These are phyloP conservation scores for Terana coerulea DNA, from an alignment of 768 basidiomycete species.

Conservation along the genomic window DNA sequence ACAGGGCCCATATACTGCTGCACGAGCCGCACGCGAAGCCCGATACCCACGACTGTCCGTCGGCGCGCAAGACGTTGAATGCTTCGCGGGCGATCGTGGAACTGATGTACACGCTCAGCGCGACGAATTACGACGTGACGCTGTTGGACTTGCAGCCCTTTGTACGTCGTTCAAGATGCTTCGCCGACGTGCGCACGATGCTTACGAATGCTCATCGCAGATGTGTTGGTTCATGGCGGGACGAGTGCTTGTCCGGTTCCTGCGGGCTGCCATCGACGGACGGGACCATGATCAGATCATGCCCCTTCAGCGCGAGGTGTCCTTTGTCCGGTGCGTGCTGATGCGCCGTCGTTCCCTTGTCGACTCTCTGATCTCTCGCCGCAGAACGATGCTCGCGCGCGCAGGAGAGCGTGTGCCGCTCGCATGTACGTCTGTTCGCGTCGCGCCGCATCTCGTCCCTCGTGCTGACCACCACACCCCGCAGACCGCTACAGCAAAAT, in stretches of 20 bases:
- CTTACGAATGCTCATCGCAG: constrained; percentile 3
- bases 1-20: constrained; percentile 62
- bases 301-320: constrained; percentile 58
- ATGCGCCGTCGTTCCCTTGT: neutral
- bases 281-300: constrained; percentile 53
- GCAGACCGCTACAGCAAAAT: constrained; percentile 51
- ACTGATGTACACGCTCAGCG: constrained; percentile 59
- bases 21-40: constrained; percentile 76
- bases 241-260: constrained; percentile 62
- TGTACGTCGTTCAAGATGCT: constrained; percentile 42
- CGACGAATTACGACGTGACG: constrained; percentile 71
- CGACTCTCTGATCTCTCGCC: neutral
- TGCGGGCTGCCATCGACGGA: constrained; percentile 58
- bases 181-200: too few species aligned
- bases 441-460: neutral
- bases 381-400: constrained; percentile 49
- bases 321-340: constrained; percentile 64
- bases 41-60: constrained; percentile 54
- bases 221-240: constrained; percentile 62
- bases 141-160: constrained; percentile 68
- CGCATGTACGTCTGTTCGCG: constrained; percentile 44
- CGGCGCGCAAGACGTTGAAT: constrained; percentile 63
- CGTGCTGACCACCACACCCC: neutral
- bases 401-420: constrained; percentile 67
- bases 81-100: constrained; percentile 66